Percentiles rank a stretch among this genome's conserved stretches.
Evolutionary conservation across 1,284 basidiomycete genomes (phyloP).

Genomic region (Vanrija pseudolonga): DNA sequence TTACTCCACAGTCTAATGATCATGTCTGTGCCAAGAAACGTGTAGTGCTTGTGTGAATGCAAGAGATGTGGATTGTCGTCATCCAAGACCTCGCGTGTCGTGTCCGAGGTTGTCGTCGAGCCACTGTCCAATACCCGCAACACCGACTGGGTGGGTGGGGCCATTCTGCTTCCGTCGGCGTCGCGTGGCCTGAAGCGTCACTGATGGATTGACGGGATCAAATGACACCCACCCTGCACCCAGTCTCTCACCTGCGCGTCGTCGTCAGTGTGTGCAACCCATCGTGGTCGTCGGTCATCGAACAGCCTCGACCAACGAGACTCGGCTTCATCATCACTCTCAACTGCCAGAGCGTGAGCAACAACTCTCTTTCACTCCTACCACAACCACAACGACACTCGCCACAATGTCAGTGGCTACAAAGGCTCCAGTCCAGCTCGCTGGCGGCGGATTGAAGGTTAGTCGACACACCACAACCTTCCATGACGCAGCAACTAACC

Average conservation of each 20-base stretch:
- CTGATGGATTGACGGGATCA: too few species aligned
- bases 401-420: conserved; percentile 6
- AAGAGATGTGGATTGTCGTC: too few species aligned
- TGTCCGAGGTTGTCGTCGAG: too few species aligned
- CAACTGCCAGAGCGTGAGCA: neutral
- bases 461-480: neutral
- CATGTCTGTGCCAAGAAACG: too few species aligned
- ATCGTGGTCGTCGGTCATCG: neutral
- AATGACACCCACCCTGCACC: too few species aligned
- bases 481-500: neutral
- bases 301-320: neutral
- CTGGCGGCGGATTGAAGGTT: conserved; percentile 18
- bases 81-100: too few species aligned
- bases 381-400: neutral
- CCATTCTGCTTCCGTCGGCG: too few species aligned
- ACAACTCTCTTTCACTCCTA: neutral
- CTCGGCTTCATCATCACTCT: neutral
- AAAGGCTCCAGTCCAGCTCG: conserved; percentile 13
- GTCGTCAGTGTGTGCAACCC: neutral
- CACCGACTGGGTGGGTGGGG: too few species aligned
- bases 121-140: too few species aligned
- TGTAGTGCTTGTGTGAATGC: too few species aligned
- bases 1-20: too few species aligned
- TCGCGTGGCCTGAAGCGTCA: too few species aligned
- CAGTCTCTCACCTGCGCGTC: conserved; percentile 3